These are phyloP conservation scores for Saccharum spontaneum DNA, from an alignment of 176 grass and related monocot genomes.

Conservation along the genomic window DNA sequence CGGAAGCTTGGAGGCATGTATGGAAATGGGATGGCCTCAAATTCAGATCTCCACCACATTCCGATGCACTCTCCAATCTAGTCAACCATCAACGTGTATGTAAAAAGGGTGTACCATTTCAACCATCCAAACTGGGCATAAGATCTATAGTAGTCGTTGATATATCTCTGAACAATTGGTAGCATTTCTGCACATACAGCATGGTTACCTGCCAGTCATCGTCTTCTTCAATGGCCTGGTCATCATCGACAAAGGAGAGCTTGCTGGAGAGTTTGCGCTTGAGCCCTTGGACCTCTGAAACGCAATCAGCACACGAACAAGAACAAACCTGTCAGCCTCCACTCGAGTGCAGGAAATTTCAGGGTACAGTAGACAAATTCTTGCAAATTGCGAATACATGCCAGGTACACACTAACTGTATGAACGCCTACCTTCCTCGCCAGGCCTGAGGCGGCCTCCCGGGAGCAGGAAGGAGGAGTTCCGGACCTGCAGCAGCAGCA, in stretches of 20 bases:
- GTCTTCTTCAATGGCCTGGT: not conserved
- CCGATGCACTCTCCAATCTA: conserved; percentile 54
- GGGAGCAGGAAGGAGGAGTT: conserved; percentile 68
- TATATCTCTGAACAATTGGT: not conserved
- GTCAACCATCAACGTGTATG: not conserved
- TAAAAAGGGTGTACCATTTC: not conserved
- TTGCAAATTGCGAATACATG: not conserved
- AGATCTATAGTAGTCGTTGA: not conserved
- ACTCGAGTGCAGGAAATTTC: not conserved
- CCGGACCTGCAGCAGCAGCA: conserved; percentile 63
- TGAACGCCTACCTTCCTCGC: conserved; percentile 47
- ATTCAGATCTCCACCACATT: conserved; percentile 63
- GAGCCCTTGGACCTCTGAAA: conserved; percentile 55
- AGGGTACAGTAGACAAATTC: not conserved
- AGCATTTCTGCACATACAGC: not conserved
- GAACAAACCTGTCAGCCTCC: not conserved
- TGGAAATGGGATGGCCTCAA: conserved; percentile 48
- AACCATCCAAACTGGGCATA: not conserved
- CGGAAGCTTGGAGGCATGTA: conserved; percentile 42
- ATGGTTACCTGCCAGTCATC: conserved; percentile 53
- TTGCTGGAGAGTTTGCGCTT: conserved; percentile 68
- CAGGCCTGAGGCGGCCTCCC: conserved; percentile 47
- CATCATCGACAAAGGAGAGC: not conserved
- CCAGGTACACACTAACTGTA: not conserved
- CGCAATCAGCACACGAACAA: not conserved